Evolutionary conservation across 805 yeast species (phyloP).

Genomic region (Hanseniaspora thailandica): DNA sequence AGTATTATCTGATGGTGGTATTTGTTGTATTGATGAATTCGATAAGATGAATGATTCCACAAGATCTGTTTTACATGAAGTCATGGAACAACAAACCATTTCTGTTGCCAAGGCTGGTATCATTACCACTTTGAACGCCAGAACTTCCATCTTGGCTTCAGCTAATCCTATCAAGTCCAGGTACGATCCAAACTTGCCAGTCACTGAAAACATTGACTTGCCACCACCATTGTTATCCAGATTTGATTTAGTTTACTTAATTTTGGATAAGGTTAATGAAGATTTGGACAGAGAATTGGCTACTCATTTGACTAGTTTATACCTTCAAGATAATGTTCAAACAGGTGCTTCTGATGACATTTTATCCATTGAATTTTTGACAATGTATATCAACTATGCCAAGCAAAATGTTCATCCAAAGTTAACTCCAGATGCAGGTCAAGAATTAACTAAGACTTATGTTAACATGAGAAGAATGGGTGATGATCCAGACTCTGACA

Average conservation of each 20-base stretch:
- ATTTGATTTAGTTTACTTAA: conserved; percentile 85
- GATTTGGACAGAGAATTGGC: conserved; percentile 76
- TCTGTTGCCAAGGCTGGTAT: conserved; percentile 98
- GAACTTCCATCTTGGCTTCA: conserved; percentile 90
- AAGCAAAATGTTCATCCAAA: conserved; percentile 73
- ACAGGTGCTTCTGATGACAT: conserved; percentile 48
- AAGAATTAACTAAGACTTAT: conserved; percentile 72
- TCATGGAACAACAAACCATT: conserved; percentile 98
- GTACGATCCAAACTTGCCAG: conserved; percentile 89
- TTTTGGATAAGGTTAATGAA: conserved; percentile 87
- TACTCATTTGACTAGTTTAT: conserved; percentile 79
- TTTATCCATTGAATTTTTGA: conserved; percentile 75
- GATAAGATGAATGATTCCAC: conserved; percentile 95
- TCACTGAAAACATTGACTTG: conserved; percentile 84
- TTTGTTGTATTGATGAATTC: conserved; percentile 96
- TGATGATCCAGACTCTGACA: conserved; percentile 76
- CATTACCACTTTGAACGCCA: conserved; percentile 89
- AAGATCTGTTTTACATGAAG: conserved; percentile 91
- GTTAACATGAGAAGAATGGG: conserved; percentile 92
- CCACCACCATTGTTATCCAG: conserved; percentile 94
- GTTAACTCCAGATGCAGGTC: conserved; percentile 67
- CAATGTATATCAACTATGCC: conserved; percentile 87
- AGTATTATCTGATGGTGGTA: conserved; percentile 93
- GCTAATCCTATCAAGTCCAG: conserved; percentile 96
- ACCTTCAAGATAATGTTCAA: conserved; percentile 74